Percentiles rank a stretch among this genome's conserved stretches.
Evolutionary conservation across 164 flowering plant genomes (phyloP).

Genomic region (Hamamelis virginiana): DNA sequence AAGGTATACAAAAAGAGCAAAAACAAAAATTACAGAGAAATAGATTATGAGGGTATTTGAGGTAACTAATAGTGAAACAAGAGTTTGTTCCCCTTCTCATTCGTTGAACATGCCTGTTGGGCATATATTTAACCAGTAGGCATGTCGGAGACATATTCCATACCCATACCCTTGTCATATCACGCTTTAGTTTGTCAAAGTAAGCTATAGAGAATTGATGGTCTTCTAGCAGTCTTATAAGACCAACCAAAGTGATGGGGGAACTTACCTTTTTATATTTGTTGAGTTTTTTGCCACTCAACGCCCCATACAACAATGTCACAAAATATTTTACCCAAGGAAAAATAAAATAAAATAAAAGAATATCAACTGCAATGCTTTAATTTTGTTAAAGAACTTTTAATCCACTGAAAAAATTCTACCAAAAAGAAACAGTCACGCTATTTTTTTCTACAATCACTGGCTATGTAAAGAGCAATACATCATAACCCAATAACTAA

Average conservation of each 20-base stretch:
- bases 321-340: neutral
- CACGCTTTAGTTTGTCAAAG: neutral
- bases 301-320: neutral
- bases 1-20: too few relatives aligned
- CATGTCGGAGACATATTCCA: neutral
- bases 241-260: neutral
- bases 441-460: neutral
- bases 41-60: too few relatives aligned
- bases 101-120: neutral
- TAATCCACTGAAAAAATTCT: neutral
- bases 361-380: too few relatives aligned
- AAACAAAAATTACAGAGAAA: too few relatives aligned
- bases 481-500: too few relatives aligned
- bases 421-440: neutral
- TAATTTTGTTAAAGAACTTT: neutral
- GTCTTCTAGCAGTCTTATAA: neutral
- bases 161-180: neutral
- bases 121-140: too few relatives aligned
- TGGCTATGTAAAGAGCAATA: too few relatives aligned
- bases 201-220: neutral
- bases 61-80: neutral
- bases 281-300: neutral
- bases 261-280: neutral
- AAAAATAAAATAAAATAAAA: neutral
- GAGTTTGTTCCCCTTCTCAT: neutral